Percentiles rank a stretch among this genome's conserved stretches.
Evolutionary conservation across 768 basidiomycete species (phyloP).

Genomic region (Favolaschia claudopus): DNA sequence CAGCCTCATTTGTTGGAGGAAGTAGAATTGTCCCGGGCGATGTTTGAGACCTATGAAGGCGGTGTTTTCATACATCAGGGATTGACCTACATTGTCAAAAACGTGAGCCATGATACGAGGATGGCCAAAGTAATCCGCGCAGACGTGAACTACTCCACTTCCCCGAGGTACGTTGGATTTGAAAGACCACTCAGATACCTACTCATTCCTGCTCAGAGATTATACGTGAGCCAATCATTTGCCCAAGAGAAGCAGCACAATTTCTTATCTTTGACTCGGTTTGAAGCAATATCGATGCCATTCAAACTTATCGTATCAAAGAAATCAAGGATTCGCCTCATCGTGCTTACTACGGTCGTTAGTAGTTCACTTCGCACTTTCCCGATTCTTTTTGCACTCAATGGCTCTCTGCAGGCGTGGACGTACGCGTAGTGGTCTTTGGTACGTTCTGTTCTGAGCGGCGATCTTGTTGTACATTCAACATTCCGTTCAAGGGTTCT

Average conservation of each 20-base stretch:
- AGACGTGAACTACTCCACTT: slow-evolving; percentile 88
- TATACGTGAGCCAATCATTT: slow-evolving; percentile 62
- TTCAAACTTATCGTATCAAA: slow-evolving; percentile 77
- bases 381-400: background rate
- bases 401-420: slow-evolving; percentile 53
- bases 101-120: slow-evolving; percentile 81
- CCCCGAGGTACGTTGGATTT: slow-evolving; percentile 56
- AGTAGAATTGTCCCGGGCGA: slow-evolving; percentile 79
- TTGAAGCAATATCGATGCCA: slow-evolving; percentile 76
- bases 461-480: background rate
- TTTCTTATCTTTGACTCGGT: background rate
- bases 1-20: slow-evolving; percentile 71
- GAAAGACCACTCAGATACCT: background rate
- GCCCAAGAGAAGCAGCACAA: background rate
- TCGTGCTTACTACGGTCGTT: slow-evolving; percentile 76
- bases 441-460: slow-evolving; percentile 55
- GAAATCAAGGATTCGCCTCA: slow-evolving; percentile 64
- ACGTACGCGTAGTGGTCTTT: slow-evolving; percentile 74
- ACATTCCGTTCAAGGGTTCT: slow-evolving; percentile 61
- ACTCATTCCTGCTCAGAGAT: slow-evolving; percentile 54
- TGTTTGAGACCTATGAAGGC: slow-evolving; percentile 92
- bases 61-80: slow-evolving; percentile 95
- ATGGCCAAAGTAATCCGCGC: slow-evolving; percentile 72
- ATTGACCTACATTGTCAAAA: slow-evolving; percentile 78
- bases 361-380: slow-evolving; percentile 37